Conservation (phyloP, 805 yeast genomes). For the Metschnikowia similis region DNA sequence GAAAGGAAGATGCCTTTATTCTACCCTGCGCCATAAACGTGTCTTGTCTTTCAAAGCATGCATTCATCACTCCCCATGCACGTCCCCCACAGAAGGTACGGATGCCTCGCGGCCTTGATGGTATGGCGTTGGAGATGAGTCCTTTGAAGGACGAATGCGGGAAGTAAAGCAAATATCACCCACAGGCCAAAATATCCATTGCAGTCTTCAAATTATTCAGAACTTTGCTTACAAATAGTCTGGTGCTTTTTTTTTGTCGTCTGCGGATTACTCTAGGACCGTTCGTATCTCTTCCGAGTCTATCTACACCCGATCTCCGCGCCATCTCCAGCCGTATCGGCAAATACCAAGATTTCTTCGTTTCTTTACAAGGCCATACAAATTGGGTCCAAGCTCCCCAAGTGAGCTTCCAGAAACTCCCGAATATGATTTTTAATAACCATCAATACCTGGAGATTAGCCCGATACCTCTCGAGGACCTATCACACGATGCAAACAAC, state of each 20-base stretch:
- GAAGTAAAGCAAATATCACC: background rate
- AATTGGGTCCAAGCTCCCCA: background rate
- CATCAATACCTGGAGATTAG: constrained; percentile 1
- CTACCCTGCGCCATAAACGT: no score
- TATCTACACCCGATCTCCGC: background rate
- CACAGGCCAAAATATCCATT: background rate
- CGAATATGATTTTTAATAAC: background rate
- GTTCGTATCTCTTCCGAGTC: background rate
- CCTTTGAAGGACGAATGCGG: constrained; percentile 4
- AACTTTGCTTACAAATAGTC: background rate
- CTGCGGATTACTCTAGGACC: no score
- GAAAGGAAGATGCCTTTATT: no score
- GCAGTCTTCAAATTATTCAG: background rate
- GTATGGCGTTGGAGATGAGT: background rate
- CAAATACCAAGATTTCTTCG: background rate
- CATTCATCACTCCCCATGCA: no score
- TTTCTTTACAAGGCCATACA: background rate
- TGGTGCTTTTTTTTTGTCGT: background rate
- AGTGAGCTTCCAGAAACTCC: background rate
- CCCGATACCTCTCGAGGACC: constrained; percentile 8
- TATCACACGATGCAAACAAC: background rate
- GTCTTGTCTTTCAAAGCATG: no score
- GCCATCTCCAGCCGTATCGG: background rate
- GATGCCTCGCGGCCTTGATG: background rate
- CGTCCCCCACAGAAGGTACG: background rate